A percentile compares a stretch with the other conserved stretches of the same genome.
These are phyloP conservation scores for Penicillium sp. DNA, from an alignment of 2,329 filamentous ascomycete species.

Conservation along the genomic window DNA sequence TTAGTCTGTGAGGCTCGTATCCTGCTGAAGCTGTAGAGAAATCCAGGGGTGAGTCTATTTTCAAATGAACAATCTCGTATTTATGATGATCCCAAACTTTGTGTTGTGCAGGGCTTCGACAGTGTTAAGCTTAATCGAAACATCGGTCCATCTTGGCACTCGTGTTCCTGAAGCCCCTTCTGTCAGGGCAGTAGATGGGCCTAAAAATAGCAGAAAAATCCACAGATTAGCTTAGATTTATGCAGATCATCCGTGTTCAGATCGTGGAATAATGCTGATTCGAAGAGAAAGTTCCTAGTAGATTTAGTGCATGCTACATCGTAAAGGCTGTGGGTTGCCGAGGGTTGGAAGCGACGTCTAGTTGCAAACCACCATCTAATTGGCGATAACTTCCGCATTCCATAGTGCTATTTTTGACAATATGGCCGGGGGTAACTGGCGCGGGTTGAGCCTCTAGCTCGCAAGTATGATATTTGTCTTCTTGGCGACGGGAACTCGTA, in stretches of 20 bases:
- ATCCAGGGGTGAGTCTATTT: background rate
- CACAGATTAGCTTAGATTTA: background rate
- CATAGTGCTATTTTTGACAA: background rate
- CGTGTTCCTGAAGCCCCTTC: constrained; percentile 3
- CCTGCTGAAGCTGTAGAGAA: background rate
- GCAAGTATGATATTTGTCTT: too few relatives aligned
- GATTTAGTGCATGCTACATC: background rate
- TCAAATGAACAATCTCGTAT: background rate
- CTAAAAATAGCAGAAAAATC: constrained; percentile 7
- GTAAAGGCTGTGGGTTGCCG: background rate
- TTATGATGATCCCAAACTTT: background rate
- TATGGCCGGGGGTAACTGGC: too few relatives aligned
- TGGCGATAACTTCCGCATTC: background rate
- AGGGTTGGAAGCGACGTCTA: background rate
- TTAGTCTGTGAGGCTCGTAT: background rate
- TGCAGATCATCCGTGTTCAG: constrained; percentile 6
- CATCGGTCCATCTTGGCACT: constrained; percentile 6
- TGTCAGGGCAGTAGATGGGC: background rate
- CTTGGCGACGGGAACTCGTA: too few relatives aligned
- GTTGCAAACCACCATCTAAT: background rate
- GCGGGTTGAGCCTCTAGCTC: too few relatives aligned
- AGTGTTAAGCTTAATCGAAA: background rate
- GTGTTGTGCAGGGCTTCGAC: background rate
- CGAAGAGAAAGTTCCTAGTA: background rate
- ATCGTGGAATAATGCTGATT: background rate